Base-by-base conservation (phyloP, 176 grass and related monocot genomes). In the Carex myosuroides region DNA sequence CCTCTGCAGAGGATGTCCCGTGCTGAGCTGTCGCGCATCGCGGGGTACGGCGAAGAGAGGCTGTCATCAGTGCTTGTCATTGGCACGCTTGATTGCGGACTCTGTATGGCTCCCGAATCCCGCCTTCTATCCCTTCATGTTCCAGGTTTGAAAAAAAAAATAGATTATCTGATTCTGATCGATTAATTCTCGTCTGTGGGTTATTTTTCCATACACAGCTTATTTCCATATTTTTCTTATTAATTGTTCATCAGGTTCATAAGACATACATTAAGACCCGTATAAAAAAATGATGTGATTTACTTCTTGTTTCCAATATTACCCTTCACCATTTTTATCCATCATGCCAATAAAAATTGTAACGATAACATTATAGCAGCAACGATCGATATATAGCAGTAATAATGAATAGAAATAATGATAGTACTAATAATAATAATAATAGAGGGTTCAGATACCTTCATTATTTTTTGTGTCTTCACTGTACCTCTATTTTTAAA, bases 31-130 rank as follows among this genome's bases (percentile, higher is more conserved):
- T 81, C 78, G 18, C 86, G 88, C 77, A 75, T 95, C 50, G 93
- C 90, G 0, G 93, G 93, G 18, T 95, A 95, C 24, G 93, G 90
- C 60, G 93, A 92, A 87, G 93, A 92, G 72, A 85, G 54, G 26
- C 79, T 95, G 1, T 95, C 93, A 16, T 86, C 87, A 16, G 93
- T 95, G 33, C 60, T 87, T 21, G 90, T 95, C 81, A 87, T 87
- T 72, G 93, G 93, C 4, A 86, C 89, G 57, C 63, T 95, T 12
- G 24, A 82, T 57, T 95, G 88, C 79, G 88, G 88, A 64, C 72
- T 91, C 79, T 91, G 90, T 80, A 30, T 92, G 41, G 32, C 61
- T 2, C 86, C 90, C 8, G 77, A 81, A 29, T 83, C 86, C 17
- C 50, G 84, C 77, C 67, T 87, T 6, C 68, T 94, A 85, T 14